Base-by-base conservation (phyloP, 1,139 yeast genomes). In the Pichia sp. region DNA sequence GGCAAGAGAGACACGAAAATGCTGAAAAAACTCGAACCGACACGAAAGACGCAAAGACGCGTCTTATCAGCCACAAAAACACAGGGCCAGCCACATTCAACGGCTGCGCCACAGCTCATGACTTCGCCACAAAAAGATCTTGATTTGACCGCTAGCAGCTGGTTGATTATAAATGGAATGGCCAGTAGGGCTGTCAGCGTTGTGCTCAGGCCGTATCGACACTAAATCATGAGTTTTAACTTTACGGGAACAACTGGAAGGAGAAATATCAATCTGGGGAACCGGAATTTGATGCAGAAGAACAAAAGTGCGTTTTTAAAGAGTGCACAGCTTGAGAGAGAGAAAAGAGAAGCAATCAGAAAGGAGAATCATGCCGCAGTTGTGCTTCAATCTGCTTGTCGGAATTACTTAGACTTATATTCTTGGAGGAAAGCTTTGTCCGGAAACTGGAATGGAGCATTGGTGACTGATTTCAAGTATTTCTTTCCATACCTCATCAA, bases 261-360 rank as follows among this genome's bases (percentile, higher is more conserved):
- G 52, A 68, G 96, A 47, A 75, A 73, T 37, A 82, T 90, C 52
- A 88, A 90, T 59, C 68, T 88, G 40, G 94, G 96, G 3, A 84
- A 84, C 47, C 56, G 66, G 38, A 63, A 68, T 27, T 59, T 64
- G 41, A 53, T 58, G 42, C 57, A 61, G 49, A 56, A 58, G 52
- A 59, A 61, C 50, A 59, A 70, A 45, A 60, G 62, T 37, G 66
- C 72, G 4, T 66, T 78, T 48, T 64, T 90, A 27, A 77, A 75
- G 50, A 77, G 73, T 50, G 79, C 95, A 4, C 76, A 77, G 53
- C 65, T 66, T 37, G 90, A 85, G 51, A 70, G 97, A 34, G 73
- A 71, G 49, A 73, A 73, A 48, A 70, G 97, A 48, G 88, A 85
- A 49, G 61, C 65, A 40, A 71, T 66, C 29, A 71, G 86, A 33